Base-by-base conservation (phyloP, 805 yeast genomes). In the Jamesozyma spencerorum region DNA sequence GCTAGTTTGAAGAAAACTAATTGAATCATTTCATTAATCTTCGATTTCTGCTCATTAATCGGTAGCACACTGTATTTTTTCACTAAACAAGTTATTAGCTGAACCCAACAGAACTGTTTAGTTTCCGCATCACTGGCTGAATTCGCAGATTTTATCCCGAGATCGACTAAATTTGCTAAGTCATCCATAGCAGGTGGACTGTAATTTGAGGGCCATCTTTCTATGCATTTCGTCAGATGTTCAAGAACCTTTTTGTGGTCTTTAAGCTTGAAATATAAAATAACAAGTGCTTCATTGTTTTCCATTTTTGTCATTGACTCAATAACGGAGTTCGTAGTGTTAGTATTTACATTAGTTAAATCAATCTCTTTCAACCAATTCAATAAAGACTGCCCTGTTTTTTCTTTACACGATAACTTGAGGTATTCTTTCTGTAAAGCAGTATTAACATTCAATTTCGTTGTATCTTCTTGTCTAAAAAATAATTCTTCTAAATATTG, bases 1-100 rank as follows among this genome's bases (percentile, higher is more conserved):
- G 58, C 50, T 15, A 58, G 39, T 20, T 47, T 44, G 4, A 54
- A 40, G 36, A 55, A 56, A 2, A 54, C 38, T 18, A 38, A 39
- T 36, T 53, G 54, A 10, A 58, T 18, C 11, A 49, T 39, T 24
- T 34, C 39, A 26, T 46, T 50, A 32, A 35, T 31, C 49, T 49
- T 33, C 34, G 8, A 20, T 12, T 7, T 24, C 15, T 27, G 14
- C 4, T n/a, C 30, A 5, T 7, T 28, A 8, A 15, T 22, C 24
- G 30, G 7, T 15, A 34, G 8, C 2, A 5, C 3, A 24, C 37
- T 38, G 14, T 43, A 43, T 20, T 46, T 42, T 17, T 35, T 41
- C 12, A 57, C 40, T 18, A 58, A 36, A 33, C 47, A 48, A 11
- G 55, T 47, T 3, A 57, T 42, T 2, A 58, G 31, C 18, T 45